Base-by-base conservation (phyloP, 768 basidiomycete species). In the Boletellus ananiceps region DNA sequence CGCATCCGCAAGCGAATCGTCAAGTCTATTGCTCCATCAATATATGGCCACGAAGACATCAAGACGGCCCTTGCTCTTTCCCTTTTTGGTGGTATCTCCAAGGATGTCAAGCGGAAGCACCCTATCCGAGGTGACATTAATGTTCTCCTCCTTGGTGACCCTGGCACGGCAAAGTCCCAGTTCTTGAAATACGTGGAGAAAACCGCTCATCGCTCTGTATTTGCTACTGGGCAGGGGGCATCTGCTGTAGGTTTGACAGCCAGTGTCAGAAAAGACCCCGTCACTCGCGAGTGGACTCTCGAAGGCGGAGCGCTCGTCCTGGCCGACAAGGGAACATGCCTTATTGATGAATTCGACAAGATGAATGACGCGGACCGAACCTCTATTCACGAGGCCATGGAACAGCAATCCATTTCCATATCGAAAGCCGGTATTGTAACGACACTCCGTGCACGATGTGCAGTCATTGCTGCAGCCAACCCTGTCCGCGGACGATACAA, bases 291-390 rank as follows among this genome's bases (percentile, higher is more conserved):
- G 70, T 99, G 96, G 96, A 98, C 96, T 3, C 78, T 99, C 23
- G 96, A 99, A 69, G 96, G 96, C 13, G 96, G 96, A 8, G 96
- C 96, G 2, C 76, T 99, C 9, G 96, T 99, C n/a, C 76, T 99
- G 16, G 96, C 96, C 2, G 96, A 99, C 71, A 96, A 95, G 70
- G 96, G 96, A 12, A 91, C 88, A 23, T 98, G 96, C 63, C 74
- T 98, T 33, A 99, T 99, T 57, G 96, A 99, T 71, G 96, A 98
- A 68, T 98, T 99, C 67, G 96, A 99, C 75, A 99, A 99, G 76
- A 99, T 99, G 96, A 98, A 98, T 70, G 96, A 98, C 61, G 80
- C 91, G 14, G 95, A 99, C 67, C 79, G 95, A 59, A 98, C 94
- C 14, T 96, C 93, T 4, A 98, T 99, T 61, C 96, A 98, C 74